These are phyloP conservation scores for Daldinia vernicosa DNA, from an alignment of 495 filamentous ascomycete species.

Conservation along the genomic window DNA sequence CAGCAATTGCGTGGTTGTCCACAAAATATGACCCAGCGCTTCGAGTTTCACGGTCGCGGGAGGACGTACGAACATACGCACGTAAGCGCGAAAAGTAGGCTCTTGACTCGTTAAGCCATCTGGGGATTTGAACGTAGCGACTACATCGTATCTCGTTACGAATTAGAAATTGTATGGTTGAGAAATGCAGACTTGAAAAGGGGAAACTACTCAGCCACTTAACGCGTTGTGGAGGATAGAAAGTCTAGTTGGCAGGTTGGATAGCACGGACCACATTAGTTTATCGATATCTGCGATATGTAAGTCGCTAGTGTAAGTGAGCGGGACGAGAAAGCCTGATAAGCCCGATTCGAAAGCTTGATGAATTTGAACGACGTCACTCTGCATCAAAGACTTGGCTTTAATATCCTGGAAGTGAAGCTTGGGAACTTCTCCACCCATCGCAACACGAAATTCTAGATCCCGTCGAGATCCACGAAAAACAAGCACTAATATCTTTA, in stretches of 20 bases:
- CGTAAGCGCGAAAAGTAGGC: not conserved
- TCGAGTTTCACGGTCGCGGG: not conserved
- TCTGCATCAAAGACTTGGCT: slow-evolving; percentile 15
- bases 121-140: not conserved
- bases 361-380: slow-evolving; percentile 25
- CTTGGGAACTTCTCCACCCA: not conserved
- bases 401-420: slow-evolving; percentile 28
- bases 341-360: slow-evolving; percentile 7
- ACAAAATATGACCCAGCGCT: slow-evolving; percentile 8
- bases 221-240: not conserved
- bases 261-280: not conserved
- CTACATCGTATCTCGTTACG: not conserved
- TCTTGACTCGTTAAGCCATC: not conserved
- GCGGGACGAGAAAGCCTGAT: not conserved
- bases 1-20: slow-evolving; percentile 18
- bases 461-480: slow-evolving; percentile 7
- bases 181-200: not conserved
- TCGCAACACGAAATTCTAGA: slow-evolving; percentile 23
- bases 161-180: not conserved
- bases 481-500: not conserved
- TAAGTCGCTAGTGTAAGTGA: not conserved
- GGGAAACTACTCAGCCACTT: not conserved
- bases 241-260: not conserved
- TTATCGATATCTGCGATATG: not conserved
- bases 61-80: not conserved